A percentile compares a stretch with the other conserved stretches of the same genome.
These are phyloP conservation scores for Raffaelea arxii DNA, from an alignment of 2,329 filamentous ascomycete species.

Conservation along the genomic window DNA sequence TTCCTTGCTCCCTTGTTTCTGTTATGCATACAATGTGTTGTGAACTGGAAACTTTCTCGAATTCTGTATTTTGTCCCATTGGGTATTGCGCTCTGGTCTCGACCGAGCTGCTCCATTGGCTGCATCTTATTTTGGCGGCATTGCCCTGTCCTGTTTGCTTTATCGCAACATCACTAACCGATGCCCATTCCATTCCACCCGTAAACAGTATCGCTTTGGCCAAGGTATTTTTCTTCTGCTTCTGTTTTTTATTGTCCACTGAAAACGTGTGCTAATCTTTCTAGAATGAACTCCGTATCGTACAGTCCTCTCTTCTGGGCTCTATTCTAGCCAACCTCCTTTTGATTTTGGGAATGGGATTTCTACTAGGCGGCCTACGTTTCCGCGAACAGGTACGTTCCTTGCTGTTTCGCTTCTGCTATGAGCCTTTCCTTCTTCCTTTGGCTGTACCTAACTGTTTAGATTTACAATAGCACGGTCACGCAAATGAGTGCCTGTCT, in stretches of 20 bases:
- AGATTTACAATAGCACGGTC: slow-evolving; percentile 90
- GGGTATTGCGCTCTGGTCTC: too few species aligned
- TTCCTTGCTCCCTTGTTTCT: not conserved
- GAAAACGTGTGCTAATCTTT: slow-evolving; percentile 12
- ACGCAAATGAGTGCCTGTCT: slow-evolving; percentile 95
- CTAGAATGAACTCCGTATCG: slow-evolving; percentile 74
- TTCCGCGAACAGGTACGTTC: slow-evolving; percentile 68
- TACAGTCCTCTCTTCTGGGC: slow-evolving; percentile 81
- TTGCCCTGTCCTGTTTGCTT: not conserved
- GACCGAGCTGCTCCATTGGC: too few species aligned
- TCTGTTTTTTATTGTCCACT: slow-evolving; percentile 4
- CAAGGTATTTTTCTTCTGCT: slow-evolving; percentile 38
- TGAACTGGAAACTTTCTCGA: too few species aligned
- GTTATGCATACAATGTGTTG: not conserved
- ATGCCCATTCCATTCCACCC: slow-evolving; percentile 13
- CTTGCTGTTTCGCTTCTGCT: not conserved
- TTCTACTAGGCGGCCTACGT: slow-evolving; percentile 75
- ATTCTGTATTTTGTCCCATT: too few species aligned
- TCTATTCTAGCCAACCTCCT: slow-evolving; percentile 84
- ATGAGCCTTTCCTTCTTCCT: not conserved
- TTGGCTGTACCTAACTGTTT: not conserved
- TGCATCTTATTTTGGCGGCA: too few species aligned
- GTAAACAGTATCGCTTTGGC: slow-evolving; percentile 59
- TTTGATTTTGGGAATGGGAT: slow-evolving; percentile 85
- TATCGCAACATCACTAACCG: slow-evolving; percentile 21